These are phyloP conservation scores for Penstemon newberryi DNA, from an alignment of 257 asterid genomes.

Conservation along the genomic window DNA sequence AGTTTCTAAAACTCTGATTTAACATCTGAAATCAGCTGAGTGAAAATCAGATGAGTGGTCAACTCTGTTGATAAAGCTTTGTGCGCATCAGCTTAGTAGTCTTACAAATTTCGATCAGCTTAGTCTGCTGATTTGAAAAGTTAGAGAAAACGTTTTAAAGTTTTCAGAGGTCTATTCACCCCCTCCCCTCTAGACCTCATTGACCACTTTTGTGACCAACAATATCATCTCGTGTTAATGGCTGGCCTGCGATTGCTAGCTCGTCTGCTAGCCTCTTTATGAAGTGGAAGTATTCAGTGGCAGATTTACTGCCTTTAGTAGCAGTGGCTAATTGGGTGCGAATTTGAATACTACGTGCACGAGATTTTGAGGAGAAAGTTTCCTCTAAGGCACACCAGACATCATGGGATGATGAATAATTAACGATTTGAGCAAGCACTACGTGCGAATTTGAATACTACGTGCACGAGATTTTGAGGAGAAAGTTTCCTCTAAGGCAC, in stretches of 20 bases:
- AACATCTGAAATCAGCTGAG: too few species aligned
- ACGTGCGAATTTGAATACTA: neutral
- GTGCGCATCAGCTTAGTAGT: too few species aligned
- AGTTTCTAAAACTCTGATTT: too few species aligned
- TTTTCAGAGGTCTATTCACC: too few species aligned
- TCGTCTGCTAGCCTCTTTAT: neutral
- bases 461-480: neutral
- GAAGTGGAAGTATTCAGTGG: neutral
- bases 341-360: neutral
- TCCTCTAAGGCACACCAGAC: neutral
- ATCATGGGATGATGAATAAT: neutral
- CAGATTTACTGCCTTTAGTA: neutral
- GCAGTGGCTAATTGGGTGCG: neutral
- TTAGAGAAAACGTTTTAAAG: too few species aligned
- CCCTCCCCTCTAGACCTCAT: too few species aligned
- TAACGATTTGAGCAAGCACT: neutral
- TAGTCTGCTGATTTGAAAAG: too few species aligned
- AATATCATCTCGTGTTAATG: neutral
- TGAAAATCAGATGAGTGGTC: too few species aligned
- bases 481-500: neutral
- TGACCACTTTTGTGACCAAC: too few species aligned
- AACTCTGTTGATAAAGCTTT: too few species aligned
- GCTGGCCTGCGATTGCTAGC: slow-evolving; percentile 1
- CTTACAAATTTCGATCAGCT: too few species aligned
- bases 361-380: neutral